Evolutionary conservation across 306 rosid genomes (phyloP), one percentile per base, ranked within the genome.

Genomic region (Malus fusca): DNA sequence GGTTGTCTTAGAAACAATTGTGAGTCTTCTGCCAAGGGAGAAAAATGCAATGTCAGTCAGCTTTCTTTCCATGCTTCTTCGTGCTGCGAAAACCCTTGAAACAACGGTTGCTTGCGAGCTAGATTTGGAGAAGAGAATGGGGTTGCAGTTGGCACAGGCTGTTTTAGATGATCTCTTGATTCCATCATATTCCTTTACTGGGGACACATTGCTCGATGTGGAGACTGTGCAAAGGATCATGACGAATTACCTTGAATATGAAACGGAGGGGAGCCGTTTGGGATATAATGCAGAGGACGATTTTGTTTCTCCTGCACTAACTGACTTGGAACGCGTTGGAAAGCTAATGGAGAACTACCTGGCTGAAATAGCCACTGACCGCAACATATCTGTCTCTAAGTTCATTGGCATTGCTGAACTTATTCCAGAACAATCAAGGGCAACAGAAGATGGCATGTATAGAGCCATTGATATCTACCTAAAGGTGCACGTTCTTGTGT

Each of bases 101-200:
- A 92, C 99, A 17, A 96, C 99, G 4, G 93, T 96, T 71, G 96
- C 99, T 79, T 96, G 98, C 81, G 84, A 95, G 83, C 91, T 92
- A 61, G 99, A 96, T 79, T 85, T 96, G 87, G 99, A 96, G 92
- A 90, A 82, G 83, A 85, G 97, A 78, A 84, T 92, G 90, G 96
- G 87, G 12, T 69, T 75, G 86, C 96, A 92, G 67, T 81, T 96
- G 80, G 88, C 87, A 60, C 91, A 90, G 63, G 92, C 92, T 73
- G 98, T 86, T 79, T 70, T 96, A 51, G 98, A 96, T 72, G 98
- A 96, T 82, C 92, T 96, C 61, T 90, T 96, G 71, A 89, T 96
- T 83, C 98, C 99, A 62, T 82, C 96, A 10, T 89, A 90, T 87
- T 86, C 92, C 61, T 91, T 84, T 35, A 85, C 96, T 10, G 97